Conservation (phyloP, 345 rosid genomes). For the Trapa incisa region DNA sequence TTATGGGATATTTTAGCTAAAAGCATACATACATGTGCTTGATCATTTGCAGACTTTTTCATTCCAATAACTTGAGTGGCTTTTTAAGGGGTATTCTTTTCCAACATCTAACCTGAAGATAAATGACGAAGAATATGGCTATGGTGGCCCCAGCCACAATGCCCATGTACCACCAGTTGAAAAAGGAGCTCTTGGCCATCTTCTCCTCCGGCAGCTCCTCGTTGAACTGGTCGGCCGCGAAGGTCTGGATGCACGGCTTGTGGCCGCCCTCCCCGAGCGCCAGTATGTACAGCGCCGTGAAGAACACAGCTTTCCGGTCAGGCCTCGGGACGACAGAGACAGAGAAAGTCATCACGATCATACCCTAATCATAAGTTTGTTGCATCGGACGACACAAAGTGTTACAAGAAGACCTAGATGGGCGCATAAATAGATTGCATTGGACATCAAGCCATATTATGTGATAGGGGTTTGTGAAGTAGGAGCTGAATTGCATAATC, state of each 20-base stretch:
- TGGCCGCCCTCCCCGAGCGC: constrained; percentile 91
- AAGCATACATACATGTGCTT: too few species aligned
- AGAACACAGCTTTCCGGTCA: constrained; percentile 42
- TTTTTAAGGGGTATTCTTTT: too few species aligned
- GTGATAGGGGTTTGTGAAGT: neutral
- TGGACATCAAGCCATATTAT: neutral
- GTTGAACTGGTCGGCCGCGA: constrained; percentile 88
- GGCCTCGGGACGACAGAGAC: constrained; percentile 32
- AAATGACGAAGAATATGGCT: constrained; percentile 47
- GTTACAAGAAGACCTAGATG: too few species aligned
- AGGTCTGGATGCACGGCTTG: constrained; percentile 87
- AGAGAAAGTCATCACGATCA: constrained; percentile 49
- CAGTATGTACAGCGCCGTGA: constrained; percentile 51
- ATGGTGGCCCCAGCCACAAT: constrained; percentile 45
- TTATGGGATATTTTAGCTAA: too few species aligned
- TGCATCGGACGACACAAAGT: neutral
- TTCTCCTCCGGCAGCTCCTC: constrained; percentile 48
- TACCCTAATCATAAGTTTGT: constrained; percentile 38
- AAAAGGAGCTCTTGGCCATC: constrained; percentile 76
- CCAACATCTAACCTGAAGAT: constrained; percentile 40
- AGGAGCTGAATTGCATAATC: neutral
- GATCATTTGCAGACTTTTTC: too few species aligned
- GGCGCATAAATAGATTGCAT: too few species aligned
- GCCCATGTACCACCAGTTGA: constrained; percentile 80
- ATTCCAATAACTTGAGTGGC: too few species aligned